These are phyloP conservation scores for Yamadazyma sp. DNA, from an alignment of 805 yeast species.

Conservation along the genomic window DNA sequence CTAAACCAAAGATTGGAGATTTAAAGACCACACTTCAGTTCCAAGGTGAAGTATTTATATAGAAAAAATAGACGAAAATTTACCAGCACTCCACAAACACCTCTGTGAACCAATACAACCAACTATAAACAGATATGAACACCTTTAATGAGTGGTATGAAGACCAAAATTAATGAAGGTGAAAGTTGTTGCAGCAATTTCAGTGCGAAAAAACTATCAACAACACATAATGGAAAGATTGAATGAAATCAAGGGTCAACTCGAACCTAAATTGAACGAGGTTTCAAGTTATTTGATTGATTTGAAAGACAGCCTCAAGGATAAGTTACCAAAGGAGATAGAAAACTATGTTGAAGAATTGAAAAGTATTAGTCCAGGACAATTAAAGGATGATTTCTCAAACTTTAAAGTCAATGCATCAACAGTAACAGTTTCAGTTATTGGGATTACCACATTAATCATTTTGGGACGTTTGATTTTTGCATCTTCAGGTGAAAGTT, in stretches of 20 bases:
- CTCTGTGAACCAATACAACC: not conserved
- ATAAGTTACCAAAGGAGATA: conserved; percentile 7
- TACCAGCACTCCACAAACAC: not conserved
- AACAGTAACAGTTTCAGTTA: conserved; percentile 29
- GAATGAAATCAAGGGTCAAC: conserved; percentile 7
- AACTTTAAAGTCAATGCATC: conserved; percentile 29
- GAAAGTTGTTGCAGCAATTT: no score
- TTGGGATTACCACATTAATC: conserved; percentile 21
- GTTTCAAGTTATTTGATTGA: conserved; percentile 5
- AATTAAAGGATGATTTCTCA: conserved; percentile 28
- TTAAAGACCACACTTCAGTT: conserved; percentile 11
- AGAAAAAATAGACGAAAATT: conserved; percentile 10
- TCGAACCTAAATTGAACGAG: conserved; percentile 10
- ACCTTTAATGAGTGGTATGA: no score
- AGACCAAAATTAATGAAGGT: no score
- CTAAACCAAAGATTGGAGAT: conserved; percentile 7
- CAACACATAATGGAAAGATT: conserved; percentile 9
- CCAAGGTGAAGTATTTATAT: conserved; percentile 14
- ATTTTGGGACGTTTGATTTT: conserved; percentile 20
- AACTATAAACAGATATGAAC: no score
- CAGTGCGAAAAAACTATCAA: no score
- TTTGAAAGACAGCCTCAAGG: no score
- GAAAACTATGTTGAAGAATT: conserved; percentile 8
- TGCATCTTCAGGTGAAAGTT: conserved; percentile 3
- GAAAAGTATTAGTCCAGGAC: conserved; percentile 13